Base-by-base conservation (phyloP, 2,329 filamentous ascomycete species). In the Hypoxylon sp. region DNA sequence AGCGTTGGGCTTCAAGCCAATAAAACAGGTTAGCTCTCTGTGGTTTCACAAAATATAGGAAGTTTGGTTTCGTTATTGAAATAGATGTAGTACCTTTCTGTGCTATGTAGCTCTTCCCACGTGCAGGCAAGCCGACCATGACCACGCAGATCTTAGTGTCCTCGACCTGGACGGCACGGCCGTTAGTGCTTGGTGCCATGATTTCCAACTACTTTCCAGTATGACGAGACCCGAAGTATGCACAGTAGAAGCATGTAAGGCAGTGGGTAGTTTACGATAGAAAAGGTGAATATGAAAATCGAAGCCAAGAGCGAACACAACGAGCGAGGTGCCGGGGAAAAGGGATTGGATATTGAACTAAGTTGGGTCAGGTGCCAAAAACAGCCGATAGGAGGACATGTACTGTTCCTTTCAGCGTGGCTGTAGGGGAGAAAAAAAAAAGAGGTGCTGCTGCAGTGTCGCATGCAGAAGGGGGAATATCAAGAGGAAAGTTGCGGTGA, bases 101-200 rank as follows among this genome's bases (percentile, higher is more conserved):
- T 74, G 96, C 95, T 79, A 99, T 98, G 81, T 97, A 90, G 84
- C 94, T 97, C 87, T 99, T 99, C 78, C 96, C 96, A 74, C 96
- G 88, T 69, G 96, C 96, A 61, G 96, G 96, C 79, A 99, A 86
- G 73, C 96, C 96, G 67, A 99, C 96, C 96, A 99, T 98, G 76
- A 99, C 94, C 72, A 99, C 94, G 81, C 95, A 98, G 84, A 99
- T 97, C 81, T 93, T 93, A 68, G 93, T 95, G 81, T 98, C 94
- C 85, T 98, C 95, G 76, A 92, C 93, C 93, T 97, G 92, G 72
- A 94, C 87, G 77, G 91, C 92, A 75, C 88, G 83, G 73, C 91
- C 90, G 80, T 90, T 90, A 84, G 85, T 84, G 78, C 67, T 66
- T 58, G 74, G 75, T 70, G 76, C 75, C 77, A 79, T 79, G 58